phyloP scores from a whole-genome alignment of 2,329 filamentous ascomycete species.

The Fusarium sp. region DNA sequence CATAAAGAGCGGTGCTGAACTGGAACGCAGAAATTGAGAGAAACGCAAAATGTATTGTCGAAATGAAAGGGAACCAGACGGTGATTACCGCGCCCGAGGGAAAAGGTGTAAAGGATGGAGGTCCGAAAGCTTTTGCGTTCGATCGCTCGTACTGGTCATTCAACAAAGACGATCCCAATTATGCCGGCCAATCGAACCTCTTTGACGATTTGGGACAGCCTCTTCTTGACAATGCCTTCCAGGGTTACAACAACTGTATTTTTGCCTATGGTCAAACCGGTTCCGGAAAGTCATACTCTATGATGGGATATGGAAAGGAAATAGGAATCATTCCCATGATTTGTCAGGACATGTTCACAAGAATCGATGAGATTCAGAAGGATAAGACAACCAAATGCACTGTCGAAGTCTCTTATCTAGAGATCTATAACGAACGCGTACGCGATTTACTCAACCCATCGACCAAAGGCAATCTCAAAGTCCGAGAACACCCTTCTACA shows the following conservation, averaged over 20 bases:
- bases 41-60: conserved; percentile 94
- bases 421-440: conserved; percentile 99
- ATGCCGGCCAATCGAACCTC: conserved; percentile 89
- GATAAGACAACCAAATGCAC: conserved; percentile 88
- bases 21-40: conserved; percentile 81
- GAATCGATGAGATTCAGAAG: conserved; percentile 77
- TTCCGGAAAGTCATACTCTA: conserved; percentile 98
- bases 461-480: conserved; percentile 96
- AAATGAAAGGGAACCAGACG: conserved; percentile 95
- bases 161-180: conserved; percentile 82
- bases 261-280: conserved; percentile 99
- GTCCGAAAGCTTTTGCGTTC: conserved; percentile 90
- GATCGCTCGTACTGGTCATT: conserved; percentile 99
- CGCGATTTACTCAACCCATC: conserved; percentile 94
- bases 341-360: conserved; percentile 96
- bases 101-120: conserved; percentile 78
- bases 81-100: conserved; percentile 79
- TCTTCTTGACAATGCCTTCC: conserved; percentile 96
- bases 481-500: conserved; percentile 96
- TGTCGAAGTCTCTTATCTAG: conserved; percentile 97
- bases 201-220: conserved; percentile 90
- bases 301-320: conserved; percentile 99
- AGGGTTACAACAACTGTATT: conserved; percentile 99
- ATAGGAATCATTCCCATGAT: conserved; percentile 96
- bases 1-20: conserved; percentile 38